Evolutionary conservation across 768 basidiomycete genomes (phyloP).

Genomic region (Mycena vitilis): DNA sequence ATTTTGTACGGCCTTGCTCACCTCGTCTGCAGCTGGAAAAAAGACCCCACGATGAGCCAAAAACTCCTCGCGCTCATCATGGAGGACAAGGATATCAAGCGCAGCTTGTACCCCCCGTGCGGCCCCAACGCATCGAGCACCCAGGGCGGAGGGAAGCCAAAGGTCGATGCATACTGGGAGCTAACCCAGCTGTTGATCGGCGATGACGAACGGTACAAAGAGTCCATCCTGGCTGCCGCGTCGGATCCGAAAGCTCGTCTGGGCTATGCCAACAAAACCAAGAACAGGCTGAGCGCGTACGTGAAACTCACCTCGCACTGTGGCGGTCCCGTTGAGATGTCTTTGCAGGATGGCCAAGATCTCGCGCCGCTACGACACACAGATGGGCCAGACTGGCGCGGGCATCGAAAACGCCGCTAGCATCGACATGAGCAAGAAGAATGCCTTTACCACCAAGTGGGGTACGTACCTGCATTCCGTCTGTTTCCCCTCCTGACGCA

Average conservation of each 20-base stretch:
- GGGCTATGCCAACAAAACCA: slow-evolving; percentile 10
- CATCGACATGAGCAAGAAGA: background rate
- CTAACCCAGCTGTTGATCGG: background rate
- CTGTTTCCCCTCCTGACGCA: background rate
- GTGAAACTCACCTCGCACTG: background rate
- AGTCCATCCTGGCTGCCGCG: background rate
- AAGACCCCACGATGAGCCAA: background rate
- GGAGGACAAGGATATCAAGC: slow-evolving; percentile 6
- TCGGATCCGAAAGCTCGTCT: background rate
- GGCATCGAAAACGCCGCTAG: background rate
- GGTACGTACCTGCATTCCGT: background rate
- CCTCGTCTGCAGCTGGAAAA: background rate
- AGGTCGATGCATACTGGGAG: background rate
- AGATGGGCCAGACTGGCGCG: slow-evolving; percentile 12
- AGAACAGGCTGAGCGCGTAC: slow-evolving; percentile 13
- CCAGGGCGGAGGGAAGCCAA: slow-evolving; percentile 6
- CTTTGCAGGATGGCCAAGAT: slow-evolving; percentile 8
- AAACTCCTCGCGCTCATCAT: slow-evolving; percentile 4
- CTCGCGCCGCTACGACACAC: background rate
- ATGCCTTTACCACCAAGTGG: background rate
- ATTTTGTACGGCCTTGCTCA: background rate
- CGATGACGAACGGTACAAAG: background rate
- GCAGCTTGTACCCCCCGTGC: background rate
- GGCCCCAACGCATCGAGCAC: slow-evolving; percentile 8
- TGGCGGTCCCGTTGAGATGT: background rate